Conservation (phyloP, 352 stramenopile species). For the Phytopythium montanum region DNA sequence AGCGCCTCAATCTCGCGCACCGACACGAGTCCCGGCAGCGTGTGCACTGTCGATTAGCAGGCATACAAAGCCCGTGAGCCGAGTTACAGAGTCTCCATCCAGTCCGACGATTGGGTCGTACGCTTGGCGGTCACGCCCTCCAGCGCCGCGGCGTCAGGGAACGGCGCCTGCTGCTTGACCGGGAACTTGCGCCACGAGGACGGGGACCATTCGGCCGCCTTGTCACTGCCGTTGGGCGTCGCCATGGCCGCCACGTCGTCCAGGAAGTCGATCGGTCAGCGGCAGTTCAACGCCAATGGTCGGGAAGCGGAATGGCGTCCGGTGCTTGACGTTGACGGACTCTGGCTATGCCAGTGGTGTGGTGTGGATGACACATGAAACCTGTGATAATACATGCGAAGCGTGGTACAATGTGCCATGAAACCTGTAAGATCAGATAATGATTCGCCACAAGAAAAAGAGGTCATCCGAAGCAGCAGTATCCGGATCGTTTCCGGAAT, state of each 20-base stretch:
- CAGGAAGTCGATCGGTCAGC: not conserved
- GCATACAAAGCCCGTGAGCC: constrained; percentile 6
- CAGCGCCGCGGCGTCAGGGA: constrained; percentile 70
- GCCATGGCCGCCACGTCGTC: not conserved
- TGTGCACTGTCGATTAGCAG: constrained; percentile 49
- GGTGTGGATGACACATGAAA: not conserved
- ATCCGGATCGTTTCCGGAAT: not conserved
- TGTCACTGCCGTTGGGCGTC: not conserved
- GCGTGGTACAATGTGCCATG: not conserved
- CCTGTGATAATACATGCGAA: not conserved
- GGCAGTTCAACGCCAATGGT: not conserved
- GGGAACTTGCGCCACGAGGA: constrained; percentile 76
- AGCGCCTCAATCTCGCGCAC: constrained; percentile 93
- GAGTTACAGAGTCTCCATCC: not conserved
- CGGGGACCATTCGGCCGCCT: constrained; percentile 39
- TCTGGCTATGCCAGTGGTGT: not conserved
- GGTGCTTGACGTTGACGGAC: not conserved
- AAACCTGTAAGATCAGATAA: not conserved
- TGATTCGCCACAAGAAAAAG: constrained; percentile 8
- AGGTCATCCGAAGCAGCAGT: not conserved
- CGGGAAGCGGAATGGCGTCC: not conserved
- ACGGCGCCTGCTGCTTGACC: constrained; percentile 81
- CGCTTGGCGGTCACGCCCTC: constrained; percentile 59
- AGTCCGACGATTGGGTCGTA: constrained; percentile 14
- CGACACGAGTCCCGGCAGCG: constrained; percentile 92